Base-by-base conservation (phyloP, 345 rosid species). In the Cochlearia excelsa region DNA sequence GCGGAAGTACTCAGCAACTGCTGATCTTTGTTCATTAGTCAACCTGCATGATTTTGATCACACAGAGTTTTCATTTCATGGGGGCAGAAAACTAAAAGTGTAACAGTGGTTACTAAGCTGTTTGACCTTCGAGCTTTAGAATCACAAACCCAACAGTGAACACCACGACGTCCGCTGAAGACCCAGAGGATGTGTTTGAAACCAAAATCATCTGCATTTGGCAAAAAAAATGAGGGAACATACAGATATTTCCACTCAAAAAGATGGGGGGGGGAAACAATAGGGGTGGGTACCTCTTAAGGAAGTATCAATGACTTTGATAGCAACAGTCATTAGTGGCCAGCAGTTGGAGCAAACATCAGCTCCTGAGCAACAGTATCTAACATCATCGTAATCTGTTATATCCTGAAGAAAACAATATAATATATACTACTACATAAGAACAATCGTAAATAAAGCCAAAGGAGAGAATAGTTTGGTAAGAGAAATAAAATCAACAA, bases 131-230 rank as follows among this genome's bases (percentile, higher is more conserved):
- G 83, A 44, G 97, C 98, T 83, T 81, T 86, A 42, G 80, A 79
- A 76, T 92, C 97, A 76, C 93, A 92, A 75, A 86, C 95, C 99
- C 97, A 92, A 74, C 95, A 92, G 57, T 92, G 97, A 64, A 92
- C 97, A 65, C 98, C 97, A 74, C 94, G 94, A 0, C 98, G 85
- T 6, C 98, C 98, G 50, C 97, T 92, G 59, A 72, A 92, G 56
- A 82, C 97, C 97, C 98, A 92, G 51, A 92, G 95, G 38, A 90
- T 80, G 63, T 90, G 95, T 66, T 65, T 75, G 69, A 90, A 87
- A 73, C 97, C 94, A 82, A 87, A 87, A 69, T 85, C 97, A 74
- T 82, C 97, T 85, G 82, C 85, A 71, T 29, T 74, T 40, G 30
- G 33, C 28, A 33, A 62, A 8, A 67, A 42, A 26, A 4, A 6